Evolutionary conservation across 148 eudicot genomes (phyloP), one percentile per base, ranked within the genome.

Genomic region (Vaccinium myrtillus): DNA sequence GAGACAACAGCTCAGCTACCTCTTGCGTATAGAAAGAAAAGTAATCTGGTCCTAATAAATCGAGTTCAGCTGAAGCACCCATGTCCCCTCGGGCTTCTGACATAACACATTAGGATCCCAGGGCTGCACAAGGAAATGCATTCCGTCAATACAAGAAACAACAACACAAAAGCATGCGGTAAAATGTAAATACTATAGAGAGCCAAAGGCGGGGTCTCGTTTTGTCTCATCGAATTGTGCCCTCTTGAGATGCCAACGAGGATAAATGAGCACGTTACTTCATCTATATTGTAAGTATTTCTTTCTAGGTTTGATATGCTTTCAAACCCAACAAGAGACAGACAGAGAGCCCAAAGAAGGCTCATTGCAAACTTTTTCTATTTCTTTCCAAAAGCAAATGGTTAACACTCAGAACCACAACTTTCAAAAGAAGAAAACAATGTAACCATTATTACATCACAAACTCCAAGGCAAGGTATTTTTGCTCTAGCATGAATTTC

Each of bases 21-120:
- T 92, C 93, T 30, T 82, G 87, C 75, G 82, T 77, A 88, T 87
- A 94, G 81, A 90, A 92, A 67, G 94, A 90, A 82, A 93, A 90
- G 77, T 87, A 83, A 84, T 94, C 95, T 9, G 95, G 94, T 77
- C 92, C 92, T 67, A 83, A 25, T 80, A 53, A 85, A 50, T 78
- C 74, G 27, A 46, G 85, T 63, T 89, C 87, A 27, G 65, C 77
- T 73, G 88, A 85, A 81, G 74, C 90, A 81, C 65, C 82, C 80
- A 75, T 67, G 74, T 82, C 86, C 82, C 36, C 78, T 83, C 84
- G 86, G 70, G 75, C 88, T 50, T 85, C 88, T 30, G 92, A 73
- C 94, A 92, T 93, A 48, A 81, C 81, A 67, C 55, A 78, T 53
- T 67, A 54, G 65, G 69, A 77, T 39, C 83, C 80, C 81, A 84